These are phyloP conservation scores for Keithomyces neogunnii DNA, from an alignment of 2,329 filamentous ascomycete species.

Conservation along the genomic window DNA sequence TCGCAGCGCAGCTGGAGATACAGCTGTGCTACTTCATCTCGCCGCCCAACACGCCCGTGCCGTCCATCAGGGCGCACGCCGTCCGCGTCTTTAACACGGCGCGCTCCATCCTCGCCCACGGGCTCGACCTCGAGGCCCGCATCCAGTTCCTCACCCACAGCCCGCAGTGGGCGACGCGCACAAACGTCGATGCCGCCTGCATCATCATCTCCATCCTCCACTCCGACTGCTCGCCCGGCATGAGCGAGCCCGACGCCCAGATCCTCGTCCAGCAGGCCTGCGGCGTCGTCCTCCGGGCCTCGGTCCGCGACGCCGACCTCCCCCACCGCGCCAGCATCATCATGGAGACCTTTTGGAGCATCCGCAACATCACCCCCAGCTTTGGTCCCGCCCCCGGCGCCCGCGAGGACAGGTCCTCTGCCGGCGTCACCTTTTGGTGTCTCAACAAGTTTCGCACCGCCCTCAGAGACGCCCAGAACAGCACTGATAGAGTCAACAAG, in stretches of 20 bases:
- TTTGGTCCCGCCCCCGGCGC: constrained; percentile 32
- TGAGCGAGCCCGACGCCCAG: constrained; percentile 20
- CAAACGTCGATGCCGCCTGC: constrained; percentile 35
- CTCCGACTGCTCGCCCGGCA: constrained; percentile 31
- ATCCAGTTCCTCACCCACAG: constrained; percentile 34
- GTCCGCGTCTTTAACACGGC: constrained; percentile 40
- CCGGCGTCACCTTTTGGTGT: constrained; percentile 42
- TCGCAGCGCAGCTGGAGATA: constrained; percentile 43
- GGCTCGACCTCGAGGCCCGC: constrained; percentile 33
- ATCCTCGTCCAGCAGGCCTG: constrained; percentile 23
- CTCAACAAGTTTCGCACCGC: constrained; percentile 36
- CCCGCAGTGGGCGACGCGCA: constrained; percentile 41
- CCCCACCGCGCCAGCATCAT: constrained; percentile 35
- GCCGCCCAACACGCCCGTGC: constrained; percentile 27
- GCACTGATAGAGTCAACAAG: constrained; percentile 20
- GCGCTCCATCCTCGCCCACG: constrained; percentile 33
- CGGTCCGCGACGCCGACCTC: constrained; percentile 40
- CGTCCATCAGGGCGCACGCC: constrained; percentile 32
- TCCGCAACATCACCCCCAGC: constrained; percentile 27
- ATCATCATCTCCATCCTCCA: constrained; percentile 37
- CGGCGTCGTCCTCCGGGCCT: constrained; percentile 30
- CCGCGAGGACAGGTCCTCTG: constrained; percentile 37
- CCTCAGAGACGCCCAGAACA: constrained; percentile 28
- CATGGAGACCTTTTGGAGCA: constrained; percentile 40
- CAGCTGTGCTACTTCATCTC: constrained; percentile 42